Base-by-base conservation (phyloP, 805 yeast species). In the Candida jianshihensis region DNA sequence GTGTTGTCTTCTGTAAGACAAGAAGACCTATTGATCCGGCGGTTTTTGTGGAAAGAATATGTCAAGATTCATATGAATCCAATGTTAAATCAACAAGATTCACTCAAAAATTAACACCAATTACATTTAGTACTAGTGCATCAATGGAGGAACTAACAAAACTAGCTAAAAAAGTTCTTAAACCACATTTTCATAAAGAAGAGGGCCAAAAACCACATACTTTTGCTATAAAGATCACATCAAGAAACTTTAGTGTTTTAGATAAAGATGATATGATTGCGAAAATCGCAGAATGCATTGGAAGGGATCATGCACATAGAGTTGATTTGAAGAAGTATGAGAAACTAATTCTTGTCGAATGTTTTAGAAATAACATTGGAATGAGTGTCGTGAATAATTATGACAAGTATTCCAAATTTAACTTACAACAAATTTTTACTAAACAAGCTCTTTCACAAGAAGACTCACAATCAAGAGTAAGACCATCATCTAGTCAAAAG, bases 281-380 rank as follows among this genome's bases (percentile, higher is more conserved):
- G 25, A 66, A 75, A 11, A 70, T 89, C 8, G 96, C 95, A 4
- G 75, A 71, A 21, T 60, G 71, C 30, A 88, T 86, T 1, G 90
- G 90, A 1, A 65, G 71, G 31, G 79, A 75, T 5, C 71, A 74
- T 43, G 80, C 79, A 2, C 96, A 87, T 56, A 64, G 60, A 25
- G 95, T 92, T 13, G 94, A 88, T 54, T 69, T 92, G 56, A 84
- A 85, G 50, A 61, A 75, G 11, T 86, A 75, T 51, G 95, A 89
- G 42, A 78, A 80, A 52, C 63, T 92, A 47, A 73, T 92, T 33
- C 54, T 90, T 35, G 82, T 92, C 3, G 96, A 87, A 56, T 84
- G 96, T 54, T 90, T 81, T 62, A 90, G 89, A 63, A 82, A 76
- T 43, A 83, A 84, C 42, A 71, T 92, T 24, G 98, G 98, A 6